Evolutionary conservation across 2,329 filamentous ascomycete genomes (phyloP).

Genomic region (Fusarium sp.): DNA sequence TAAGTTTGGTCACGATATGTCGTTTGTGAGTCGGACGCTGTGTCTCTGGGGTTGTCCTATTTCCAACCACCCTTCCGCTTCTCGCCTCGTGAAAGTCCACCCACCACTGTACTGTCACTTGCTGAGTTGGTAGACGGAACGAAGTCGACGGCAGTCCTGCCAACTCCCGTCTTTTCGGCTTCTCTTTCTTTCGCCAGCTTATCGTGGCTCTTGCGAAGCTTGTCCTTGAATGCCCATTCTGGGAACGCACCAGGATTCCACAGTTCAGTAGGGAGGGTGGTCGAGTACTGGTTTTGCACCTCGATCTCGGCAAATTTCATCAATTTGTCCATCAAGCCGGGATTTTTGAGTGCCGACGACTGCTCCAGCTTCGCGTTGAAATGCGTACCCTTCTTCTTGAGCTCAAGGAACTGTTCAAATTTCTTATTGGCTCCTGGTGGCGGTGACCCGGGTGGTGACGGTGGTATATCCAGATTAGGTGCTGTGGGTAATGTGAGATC

Average conservation of each 20-base stretch:
- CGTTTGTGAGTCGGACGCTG: not conserved
- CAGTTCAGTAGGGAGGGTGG: constrained; percentile 68
- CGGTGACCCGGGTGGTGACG: constrained; percentile 78
- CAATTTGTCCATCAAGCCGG: constrained; percentile 80
- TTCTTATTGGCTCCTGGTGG: constrained; percentile 71
- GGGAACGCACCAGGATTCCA: constrained; percentile 74
- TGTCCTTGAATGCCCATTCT: constrained; percentile 66
- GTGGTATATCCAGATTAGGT: constrained; percentile 82
- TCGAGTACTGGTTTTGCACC: constrained; percentile 74
- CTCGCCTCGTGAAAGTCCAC: constrained; percentile 49
- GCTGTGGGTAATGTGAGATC: constrained; percentile 81
- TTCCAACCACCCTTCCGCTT: constrained; percentile 56
- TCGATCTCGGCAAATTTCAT: constrained; percentile 74
- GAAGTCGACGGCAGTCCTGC: constrained; percentile 65
- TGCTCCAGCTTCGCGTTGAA: constrained; percentile 83
- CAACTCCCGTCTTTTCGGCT: constrained; percentile 59
- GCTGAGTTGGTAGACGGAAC: constrained; percentile 54
- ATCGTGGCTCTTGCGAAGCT: constrained; percentile 66
- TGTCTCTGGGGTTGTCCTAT: constrained; percentile 27
- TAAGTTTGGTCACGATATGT: constrained; percentile 8
- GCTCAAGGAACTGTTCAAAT: constrained; percentile 80
- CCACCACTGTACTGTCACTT: constrained; percentile 41
- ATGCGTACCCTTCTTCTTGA: constrained; percentile 84
- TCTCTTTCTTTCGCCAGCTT: constrained; percentile 62
- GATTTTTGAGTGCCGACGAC: constrained; percentile 79